Base-by-base conservation (phyloP, 2,329 filamentous ascomycete genomes). In the Sporothrix sp. region DNA sequence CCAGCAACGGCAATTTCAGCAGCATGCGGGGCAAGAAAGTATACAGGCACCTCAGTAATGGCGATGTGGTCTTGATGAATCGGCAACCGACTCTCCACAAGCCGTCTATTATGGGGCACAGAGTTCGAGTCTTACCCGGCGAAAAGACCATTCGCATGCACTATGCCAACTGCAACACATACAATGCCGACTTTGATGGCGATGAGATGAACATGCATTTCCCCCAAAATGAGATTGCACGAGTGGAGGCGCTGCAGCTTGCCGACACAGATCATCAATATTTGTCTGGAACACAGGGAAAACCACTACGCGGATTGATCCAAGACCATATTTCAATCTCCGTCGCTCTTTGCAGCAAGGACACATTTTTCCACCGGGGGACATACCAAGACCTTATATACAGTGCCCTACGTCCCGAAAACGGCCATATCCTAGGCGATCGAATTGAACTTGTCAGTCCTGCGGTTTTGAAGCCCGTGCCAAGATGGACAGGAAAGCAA, bases 121-220 rank as follows among this genome's bases (percentile, higher is more conserved):
- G 90, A 60, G 93, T 93, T 47, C 81, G 90, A 54, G 91, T 98
- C 6, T 71, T 98, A 16, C 87, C 88, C 0, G 90, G 89, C 32
- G 94, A 98, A 66, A 95, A 95, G 70, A 97, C 93, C 0, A 90
- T 98, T 64, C 89, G 93, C 58, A 97, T 98, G 91, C 93, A 98
- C 71, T 98, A 98, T 69, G 91, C 93, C 61, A 98, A 98, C 66
- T 97, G 93, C 67, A 98, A 98, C 63, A 96, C 93, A 0, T 98
- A 98, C 74, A 98, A 98, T 61, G 93, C 93, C 28, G 93, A 98
- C 75, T 98, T 98, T 63, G 94, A 98, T 62, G 93, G 93, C 66
- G 93, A 98, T 64, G 93, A 98, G 68, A 98, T 98, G 93, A 98
- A 98, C 66, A 94, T 98, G 90, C 93, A 98, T 68, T 97, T 98